These are phyloP conservation scores for Butyriboletus appendiculatus DNA, from an alignment of 1,284 basidiomycete genomes.

Conservation along the genomic window DNA sequence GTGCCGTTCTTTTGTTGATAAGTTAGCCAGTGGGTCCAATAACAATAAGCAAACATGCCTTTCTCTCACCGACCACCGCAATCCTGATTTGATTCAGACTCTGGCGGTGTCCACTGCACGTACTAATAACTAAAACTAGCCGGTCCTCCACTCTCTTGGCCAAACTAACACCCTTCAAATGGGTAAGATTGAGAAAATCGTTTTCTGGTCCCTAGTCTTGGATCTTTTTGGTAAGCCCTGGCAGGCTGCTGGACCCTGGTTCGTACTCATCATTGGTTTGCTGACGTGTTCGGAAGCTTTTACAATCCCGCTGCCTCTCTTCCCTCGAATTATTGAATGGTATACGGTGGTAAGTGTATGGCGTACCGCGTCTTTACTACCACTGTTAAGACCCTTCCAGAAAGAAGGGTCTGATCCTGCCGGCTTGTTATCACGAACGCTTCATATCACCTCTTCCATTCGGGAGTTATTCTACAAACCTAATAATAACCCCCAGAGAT, in stretches of 20 bases:
- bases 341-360: constrained; percentile 63
- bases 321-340: constrained; percentile 89
- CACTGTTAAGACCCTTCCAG: constrained; percentile 37
- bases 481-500: constrained; percentile 63
- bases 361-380: background rate
- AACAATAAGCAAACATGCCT: background rate
- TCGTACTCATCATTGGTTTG: background rate
- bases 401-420: constrained; percentile 67
- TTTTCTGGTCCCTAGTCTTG: constrained; percentile 81
- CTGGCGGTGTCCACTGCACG: background rate
- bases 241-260: background rate
- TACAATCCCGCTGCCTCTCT: constrained; percentile 92
- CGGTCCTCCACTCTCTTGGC: background rate
- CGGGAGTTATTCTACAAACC: constrained; percentile 64
- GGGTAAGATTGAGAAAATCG: constrained; percentile 71
- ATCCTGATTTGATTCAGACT: background rate
- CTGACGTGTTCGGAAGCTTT: constrained; percentile 57
- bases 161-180: constrained; percentile 37
- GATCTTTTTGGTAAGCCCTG: constrained; percentile 69
- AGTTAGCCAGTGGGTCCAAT: background rate
- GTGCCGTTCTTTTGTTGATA: background rate
- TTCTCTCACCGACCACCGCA: background rate
- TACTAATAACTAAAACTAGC: background rate
- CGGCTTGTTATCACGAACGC: constrained; percentile 71
- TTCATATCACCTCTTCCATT: constrained; percentile 61